Percentiles rank a stretch among this genome's conserved stretches.
These are phyloP conservation scores for Aspergillus biplanus DNA, from an alignment of 495 filamentous ascomycete genomes.

Conservation along the genomic window DNA sequence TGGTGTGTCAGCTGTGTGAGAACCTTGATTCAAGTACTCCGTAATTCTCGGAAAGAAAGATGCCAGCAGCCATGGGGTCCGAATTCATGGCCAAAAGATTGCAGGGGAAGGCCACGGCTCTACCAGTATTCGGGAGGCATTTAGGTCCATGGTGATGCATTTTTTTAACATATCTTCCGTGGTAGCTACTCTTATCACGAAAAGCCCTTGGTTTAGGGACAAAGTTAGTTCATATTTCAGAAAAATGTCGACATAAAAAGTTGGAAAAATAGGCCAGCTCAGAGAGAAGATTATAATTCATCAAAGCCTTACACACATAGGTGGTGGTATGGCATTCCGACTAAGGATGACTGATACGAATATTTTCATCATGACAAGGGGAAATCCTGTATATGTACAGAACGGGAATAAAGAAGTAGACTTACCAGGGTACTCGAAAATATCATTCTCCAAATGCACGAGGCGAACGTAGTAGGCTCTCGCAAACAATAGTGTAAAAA, in stretches of 20 bases:
- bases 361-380: constrained; percentile 42
- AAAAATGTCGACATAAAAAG: background rate
- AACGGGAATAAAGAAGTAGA: background rate
- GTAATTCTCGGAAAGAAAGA: too few species aligned
- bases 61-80: too few species aligned
- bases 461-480: background rate
- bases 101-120: too few species aligned
- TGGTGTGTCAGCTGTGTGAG: too few species aligned
- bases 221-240: background rate
- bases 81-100: too few species aligned
- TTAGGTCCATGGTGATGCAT: too few species aligned
- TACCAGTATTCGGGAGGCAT: too few species aligned
- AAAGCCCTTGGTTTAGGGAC: background rate
- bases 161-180: too few species aligned
- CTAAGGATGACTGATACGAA: constrained; percentile 52
- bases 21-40: too few species aligned
- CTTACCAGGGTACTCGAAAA: background rate
- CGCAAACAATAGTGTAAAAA: background rate
- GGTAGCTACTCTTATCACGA: too few species aligned
- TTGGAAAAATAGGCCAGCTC: constrained; percentile 19
- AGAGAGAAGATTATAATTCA: constrained; percentile 46
- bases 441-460: background rate
- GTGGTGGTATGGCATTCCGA: constrained; percentile 49
- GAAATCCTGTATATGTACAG: constrained; percentile 9
- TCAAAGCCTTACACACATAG: constrained; percentile 43